A percentile compares a stretch with the other conserved stretches of the same genome.
Evolutionary conservation across 331 rosid genomes (phyloP).

Genomic region (Malus hybrid): DNA sequence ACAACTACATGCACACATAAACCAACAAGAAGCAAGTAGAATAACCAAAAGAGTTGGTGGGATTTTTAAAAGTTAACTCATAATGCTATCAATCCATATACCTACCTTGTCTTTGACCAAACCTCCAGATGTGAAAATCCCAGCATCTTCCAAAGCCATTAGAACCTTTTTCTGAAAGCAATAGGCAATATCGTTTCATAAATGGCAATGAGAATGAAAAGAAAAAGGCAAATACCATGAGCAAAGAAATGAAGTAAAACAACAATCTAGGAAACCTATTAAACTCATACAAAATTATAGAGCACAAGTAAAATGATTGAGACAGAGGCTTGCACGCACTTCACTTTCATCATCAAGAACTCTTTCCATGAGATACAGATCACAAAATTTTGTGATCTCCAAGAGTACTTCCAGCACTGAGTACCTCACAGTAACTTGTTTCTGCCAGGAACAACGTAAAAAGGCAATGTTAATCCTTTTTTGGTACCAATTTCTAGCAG

Average conservation of each 20-base stretch:
- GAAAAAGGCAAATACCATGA: background rate
- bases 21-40: background rate
- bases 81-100: background rate
- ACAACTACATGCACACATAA: background rate
- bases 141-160: conserved; percentile 74
- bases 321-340: conserved; percentile 36
- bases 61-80: background rate
- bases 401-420: conserved; percentile 77
- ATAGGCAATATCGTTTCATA: background rate
- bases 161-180: conserved; percentile 80
- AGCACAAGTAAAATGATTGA: background rate
- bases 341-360: conserved; percentile 88
- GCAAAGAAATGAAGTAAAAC: background rate
- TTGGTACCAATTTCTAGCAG: conserved; percentile 10
- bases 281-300: conserved; percentile 11
- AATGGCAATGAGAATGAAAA: background rate
- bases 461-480: conserved; percentile 11
- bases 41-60: background rate
- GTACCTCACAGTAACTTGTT: conserved; percentile 73
- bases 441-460: conserved; percentile 44
- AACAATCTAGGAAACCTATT: background rate
- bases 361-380: conserved; percentile 92
- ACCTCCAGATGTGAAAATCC: conserved; percentile 89
- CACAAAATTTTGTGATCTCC: conserved; percentile 85
- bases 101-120: conserved; percentile 86